phyloP scores from a whole-genome alignment of 768 basidiomycete genomes.

The Rhodosporidiobolus sp. region DNA sequence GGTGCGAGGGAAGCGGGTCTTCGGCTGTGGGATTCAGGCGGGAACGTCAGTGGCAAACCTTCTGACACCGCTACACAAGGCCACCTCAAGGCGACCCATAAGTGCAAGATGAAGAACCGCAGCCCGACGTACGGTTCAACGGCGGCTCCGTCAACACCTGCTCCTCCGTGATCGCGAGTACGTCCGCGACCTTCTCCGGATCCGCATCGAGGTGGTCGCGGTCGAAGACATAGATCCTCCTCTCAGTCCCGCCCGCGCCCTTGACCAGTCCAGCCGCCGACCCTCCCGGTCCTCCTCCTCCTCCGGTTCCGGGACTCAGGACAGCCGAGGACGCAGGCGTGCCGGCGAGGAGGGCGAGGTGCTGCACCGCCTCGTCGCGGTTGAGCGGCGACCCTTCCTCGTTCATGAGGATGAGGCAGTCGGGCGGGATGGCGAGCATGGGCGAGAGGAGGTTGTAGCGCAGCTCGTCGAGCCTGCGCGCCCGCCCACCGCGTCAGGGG shows the following conservation, averaged over 20 bases:
- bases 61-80: no score
- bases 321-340: neutral
- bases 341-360: slow-evolving; percentile 21
- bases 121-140: slow-evolving; percentile 15
- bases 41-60: neutral
- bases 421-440: slow-evolving; percentile 35
- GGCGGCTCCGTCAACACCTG: slow-evolving; percentile 31
- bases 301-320: neutral
- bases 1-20: slow-evolving; percentile 32
- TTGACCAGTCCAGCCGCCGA: neutral
- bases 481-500: neutral
- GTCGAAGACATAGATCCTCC: slow-evolving; percentile 37
- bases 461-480: slow-evolving; percentile 31
- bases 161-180: slow-evolving; percentile 29
- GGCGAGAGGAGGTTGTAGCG: slow-evolving; percentile 24
- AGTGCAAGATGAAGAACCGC: neutral
- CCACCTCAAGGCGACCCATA: no score
- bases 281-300: neutral
- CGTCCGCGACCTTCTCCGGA: slow-evolving; percentile 29
- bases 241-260: neutral
- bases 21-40: neutral
- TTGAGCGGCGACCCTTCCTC: slow-evolving; percentile 35
- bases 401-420: slow-evolving; percentile 42
- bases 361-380: slow-evolving; percentile 20
- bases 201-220: slow-evolving; percentile 38